These are phyloP conservation scores for Saussurea involucrata DNA, from an alignment of 129 eudicot genomes.

Conservation along the genomic window DNA sequence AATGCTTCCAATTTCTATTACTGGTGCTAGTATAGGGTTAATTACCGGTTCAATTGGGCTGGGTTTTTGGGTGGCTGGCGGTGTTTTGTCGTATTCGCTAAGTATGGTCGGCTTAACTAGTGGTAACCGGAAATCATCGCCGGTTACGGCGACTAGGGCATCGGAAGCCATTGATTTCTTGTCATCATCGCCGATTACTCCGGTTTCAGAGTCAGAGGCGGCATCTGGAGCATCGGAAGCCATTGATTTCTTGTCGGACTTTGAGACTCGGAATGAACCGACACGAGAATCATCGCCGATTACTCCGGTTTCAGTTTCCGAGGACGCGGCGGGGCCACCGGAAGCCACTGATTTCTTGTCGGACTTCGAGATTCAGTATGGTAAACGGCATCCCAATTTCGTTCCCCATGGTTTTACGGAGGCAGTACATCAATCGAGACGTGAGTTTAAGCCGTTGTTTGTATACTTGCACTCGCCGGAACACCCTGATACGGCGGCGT, in stretches of 20 bases:
- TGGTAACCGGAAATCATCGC: slow-evolving; percentile 19
- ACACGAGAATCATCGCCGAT: no score
- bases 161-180: slow-evolving; percentile 54
- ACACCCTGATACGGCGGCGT: slow-evolving; percentile 59
- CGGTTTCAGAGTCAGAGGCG: slow-evolving; percentile 42
- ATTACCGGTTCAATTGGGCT: slow-evolving; percentile 56
- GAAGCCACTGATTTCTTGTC: slow-evolving; percentile 58
- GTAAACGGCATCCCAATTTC: slow-evolving; percentile 45
- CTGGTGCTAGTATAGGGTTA: slow-evolving; percentile 52
- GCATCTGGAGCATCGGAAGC: background rate
- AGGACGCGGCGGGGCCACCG: background rate
- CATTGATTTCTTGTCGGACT: no score
- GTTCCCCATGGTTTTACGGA: slow-evolving; percentile 72
- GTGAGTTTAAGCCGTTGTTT: slow-evolving; percentile 57
- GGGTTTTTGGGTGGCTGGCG: slow-evolving; percentile 67
- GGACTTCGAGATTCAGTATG: slow-evolving; percentile 55
- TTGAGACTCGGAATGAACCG: no score
- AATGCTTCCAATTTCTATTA: slow-evolving; percentile 62
- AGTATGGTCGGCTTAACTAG: slow-evolving; percentile 37
- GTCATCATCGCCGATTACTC: slow-evolving; percentile 15
- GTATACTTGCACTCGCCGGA: slow-evolving; percentile 85
- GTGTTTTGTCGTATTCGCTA: slow-evolving; percentile 55
- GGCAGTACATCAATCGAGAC: slow-evolving; percentile 62
- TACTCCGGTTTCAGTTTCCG: no score
- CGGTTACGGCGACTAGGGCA: slow-evolving; percentile 18